Conservation (phyloP, 2,329 filamentous ascomycete species). For the Penicillium sp. region DNA sequence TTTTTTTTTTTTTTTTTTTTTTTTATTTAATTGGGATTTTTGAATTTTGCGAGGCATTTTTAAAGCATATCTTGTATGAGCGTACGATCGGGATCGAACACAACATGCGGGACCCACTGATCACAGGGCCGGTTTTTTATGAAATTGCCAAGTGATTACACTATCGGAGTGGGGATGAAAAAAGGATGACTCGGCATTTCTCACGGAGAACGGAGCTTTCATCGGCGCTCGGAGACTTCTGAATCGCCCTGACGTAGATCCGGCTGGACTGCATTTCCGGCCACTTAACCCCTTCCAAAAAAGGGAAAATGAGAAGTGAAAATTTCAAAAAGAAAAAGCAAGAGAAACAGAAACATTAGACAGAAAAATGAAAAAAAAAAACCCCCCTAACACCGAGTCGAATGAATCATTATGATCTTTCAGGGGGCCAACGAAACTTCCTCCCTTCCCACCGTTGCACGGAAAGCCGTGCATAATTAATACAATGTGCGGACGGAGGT, state of each 20-base stretch:
- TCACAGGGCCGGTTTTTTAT: slow-evolving; percentile 11
- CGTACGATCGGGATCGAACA: slow-evolving; percentile 17
- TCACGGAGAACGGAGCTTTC: slow-evolving; percentile 19
- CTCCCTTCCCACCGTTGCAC: neutral
- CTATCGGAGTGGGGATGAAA: slow-evolving; percentile 2
- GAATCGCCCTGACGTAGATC: slow-evolving; percentile 19
- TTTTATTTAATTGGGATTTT: neutral
- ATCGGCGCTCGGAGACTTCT: slow-evolving; percentile 16
- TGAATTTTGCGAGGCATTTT: slow-evolving; percentile 7
- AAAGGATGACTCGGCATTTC: slow-evolving; percentile 19
- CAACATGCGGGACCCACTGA: slow-evolving; percentile 12
- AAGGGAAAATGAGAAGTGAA: neutral
- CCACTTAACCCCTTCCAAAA: neutral
- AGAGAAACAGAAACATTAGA: no score
- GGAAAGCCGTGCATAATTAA: slow-evolving; percentile 8
- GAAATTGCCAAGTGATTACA: slow-evolving; percentile 9
- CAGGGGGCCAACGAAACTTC: no score
- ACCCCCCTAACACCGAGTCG: no score
- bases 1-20: neutral
- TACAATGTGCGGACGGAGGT: slow-evolving; percentile 1
- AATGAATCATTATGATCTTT: no score
- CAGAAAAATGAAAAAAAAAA: no score
- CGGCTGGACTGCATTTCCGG: slow-evolving; percentile 18
- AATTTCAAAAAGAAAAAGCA: neutral
- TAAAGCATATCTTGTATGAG: neutral